phyloP scores from a whole-genome alignment of 176 grass and related monocot genomes.

The Carex parvula region DNA sequence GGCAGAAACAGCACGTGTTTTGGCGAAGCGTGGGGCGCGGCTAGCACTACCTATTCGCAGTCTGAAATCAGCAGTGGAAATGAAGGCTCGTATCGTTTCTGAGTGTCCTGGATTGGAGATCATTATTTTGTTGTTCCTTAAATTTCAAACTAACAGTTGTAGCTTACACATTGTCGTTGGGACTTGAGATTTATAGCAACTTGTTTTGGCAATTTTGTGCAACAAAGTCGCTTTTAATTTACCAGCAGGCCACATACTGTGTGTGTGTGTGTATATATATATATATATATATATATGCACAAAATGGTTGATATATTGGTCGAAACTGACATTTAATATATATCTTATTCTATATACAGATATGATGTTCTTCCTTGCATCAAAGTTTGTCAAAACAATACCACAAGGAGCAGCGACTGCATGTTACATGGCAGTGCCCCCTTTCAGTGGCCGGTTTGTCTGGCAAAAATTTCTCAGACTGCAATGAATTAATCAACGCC shows the following conservation, averaged over 20 bases:
- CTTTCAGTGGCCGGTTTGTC: constrained; percentile 43
- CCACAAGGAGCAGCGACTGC: constrained; percentile 73
- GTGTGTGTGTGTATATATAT: no score
- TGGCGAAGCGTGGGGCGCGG: constrained; percentile 56
- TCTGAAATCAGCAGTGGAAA: constrained; percentile 76
- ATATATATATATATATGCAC: neutral
- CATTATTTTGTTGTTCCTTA: constrained; percentile 43
- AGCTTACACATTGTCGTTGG: neutral
- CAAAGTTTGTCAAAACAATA: constrained; percentile 86
- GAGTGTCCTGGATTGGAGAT: constrained; percentile 52
- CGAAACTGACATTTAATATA: neutral
- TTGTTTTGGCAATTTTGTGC: neutral
- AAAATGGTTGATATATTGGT: neutral
- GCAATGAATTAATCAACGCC: constrained; percentile 83
- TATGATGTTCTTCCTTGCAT: constrained; percentile 58
- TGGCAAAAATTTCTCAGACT: constrained; percentile 80
- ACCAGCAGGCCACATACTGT: neutral
- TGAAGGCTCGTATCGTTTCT: constrained; percentile 38
- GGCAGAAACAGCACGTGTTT: constrained; percentile 62
- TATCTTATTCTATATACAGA: constrained; percentile 35
- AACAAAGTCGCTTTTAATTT: neutral
- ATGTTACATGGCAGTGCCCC: constrained; percentile 57
- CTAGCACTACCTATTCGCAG: constrained; percentile 63
- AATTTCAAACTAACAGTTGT: neutral
- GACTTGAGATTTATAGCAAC: neutral